Conservation (phyloP, 2,329 filamentous ascomycete genomes). For the Bipolaris zeicola region DNA sequence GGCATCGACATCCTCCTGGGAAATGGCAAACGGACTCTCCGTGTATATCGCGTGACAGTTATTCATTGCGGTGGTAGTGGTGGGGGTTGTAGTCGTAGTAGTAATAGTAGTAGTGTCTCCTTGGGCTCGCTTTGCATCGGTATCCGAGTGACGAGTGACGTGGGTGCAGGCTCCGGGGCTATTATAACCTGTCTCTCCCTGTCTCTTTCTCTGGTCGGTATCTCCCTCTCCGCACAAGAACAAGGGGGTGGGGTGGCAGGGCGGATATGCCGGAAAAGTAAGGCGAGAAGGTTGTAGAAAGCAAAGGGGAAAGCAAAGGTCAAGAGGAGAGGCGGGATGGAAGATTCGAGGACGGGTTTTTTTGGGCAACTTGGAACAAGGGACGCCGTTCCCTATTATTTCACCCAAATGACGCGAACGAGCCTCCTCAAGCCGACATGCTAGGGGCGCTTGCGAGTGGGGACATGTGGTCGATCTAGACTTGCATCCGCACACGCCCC, state of each 20-base stretch:
- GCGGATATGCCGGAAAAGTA: background rate
- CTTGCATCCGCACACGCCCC: constrained; percentile 15
- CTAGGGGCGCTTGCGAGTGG: constrained; percentile 8
- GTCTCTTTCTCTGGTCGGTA: background rate
- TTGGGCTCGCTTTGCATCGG: constrained; percentile 14
- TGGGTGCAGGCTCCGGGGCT: constrained; percentile 4
- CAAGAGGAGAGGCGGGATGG: constrained; percentile 4
- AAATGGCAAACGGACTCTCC: constrained; percentile 52
- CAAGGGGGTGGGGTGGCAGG: background rate
- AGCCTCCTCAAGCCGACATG: constrained; percentile 11
- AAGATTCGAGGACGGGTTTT: constrained; percentile 3
- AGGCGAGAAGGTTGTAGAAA: background rate
- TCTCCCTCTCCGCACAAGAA: background rate
- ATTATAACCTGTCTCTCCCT: background rate
- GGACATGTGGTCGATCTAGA: constrained; percentile 7
- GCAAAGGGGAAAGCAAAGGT: constrained; percentile 1
- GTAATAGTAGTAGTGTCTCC: background rate
- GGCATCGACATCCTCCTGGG: constrained; percentile 48
- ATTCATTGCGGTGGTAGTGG: constrained; percentile 7
- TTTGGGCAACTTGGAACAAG: background rate
- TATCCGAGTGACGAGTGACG: background rate
- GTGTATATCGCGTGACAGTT: constrained; percentile 13
- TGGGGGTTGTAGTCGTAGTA: background rate
- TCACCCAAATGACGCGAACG: constrained; percentile 25
- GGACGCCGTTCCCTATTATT: constrained; percentile 24